These are phyloP conservation scores for Globisporangium lucens DNA, from an alignment of 352 stramenopile species.

Conservation along the genomic window DNA sequence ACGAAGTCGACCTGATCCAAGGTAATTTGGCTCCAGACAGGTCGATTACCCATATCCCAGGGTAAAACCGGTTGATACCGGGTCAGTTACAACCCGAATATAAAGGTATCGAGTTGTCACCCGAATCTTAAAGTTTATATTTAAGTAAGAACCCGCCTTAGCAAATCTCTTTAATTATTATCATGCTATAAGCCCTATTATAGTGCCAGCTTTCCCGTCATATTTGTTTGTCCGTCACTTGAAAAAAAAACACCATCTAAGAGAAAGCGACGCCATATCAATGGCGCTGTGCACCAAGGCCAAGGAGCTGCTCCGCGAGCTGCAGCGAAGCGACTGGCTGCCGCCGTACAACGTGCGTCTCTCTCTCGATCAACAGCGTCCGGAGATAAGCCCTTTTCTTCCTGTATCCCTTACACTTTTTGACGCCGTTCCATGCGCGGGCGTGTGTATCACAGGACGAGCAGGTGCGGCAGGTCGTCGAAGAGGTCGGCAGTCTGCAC, in stretches of 20 bases:
- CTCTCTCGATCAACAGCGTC: neutral
- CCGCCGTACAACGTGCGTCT: slow-evolving; percentile 86
- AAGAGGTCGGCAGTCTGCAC: slow-evolving; percentile 64
- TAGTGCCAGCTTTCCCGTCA: neutral
- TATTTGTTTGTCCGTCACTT: neutral
- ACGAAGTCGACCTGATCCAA: too few species aligned
- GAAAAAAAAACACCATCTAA: neutral
- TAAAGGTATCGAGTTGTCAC: too few species aligned
- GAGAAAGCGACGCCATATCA: neutral
- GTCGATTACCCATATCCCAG: too few species aligned
- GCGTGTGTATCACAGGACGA: slow-evolving; percentile 48
- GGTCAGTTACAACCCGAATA: too few species aligned
- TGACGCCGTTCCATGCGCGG: neutral
- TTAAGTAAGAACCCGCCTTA: too few species aligned
- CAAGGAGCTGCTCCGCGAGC: slow-evolving; percentile 85
- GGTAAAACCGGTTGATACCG: too few species aligned
- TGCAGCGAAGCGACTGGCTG: slow-evolving; percentile 91
- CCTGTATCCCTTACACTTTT: neutral
- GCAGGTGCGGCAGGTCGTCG: slow-evolving; percentile 73
- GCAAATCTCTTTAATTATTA: too few species aligned
- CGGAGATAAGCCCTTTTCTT: too few species aligned
- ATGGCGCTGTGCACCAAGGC: slow-evolving; percentile 79
- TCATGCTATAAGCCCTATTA: too few species aligned
- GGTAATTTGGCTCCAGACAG: too few species aligned
- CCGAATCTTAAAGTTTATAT: too few species aligned